phyloP scores from a whole-genome alignment of 768 basidiomycete species.

The Favolaschia claudopus region DNA sequence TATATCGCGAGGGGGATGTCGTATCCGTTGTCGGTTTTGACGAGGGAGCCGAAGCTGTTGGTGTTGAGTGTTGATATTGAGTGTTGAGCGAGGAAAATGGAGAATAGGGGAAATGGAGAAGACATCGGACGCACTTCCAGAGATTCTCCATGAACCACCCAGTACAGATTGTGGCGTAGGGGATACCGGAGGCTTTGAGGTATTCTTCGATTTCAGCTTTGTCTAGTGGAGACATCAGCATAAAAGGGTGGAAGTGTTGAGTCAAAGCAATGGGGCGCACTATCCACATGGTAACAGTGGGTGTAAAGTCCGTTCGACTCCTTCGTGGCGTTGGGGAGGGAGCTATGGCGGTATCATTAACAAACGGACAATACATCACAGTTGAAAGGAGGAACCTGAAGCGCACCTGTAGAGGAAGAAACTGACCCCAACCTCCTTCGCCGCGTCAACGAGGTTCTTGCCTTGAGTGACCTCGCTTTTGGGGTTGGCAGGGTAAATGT shows the following conservation, averaged over 20 bases:
- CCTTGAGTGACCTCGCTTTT: constrained; percentile 7
- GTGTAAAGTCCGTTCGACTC: constrained; percentile 7
- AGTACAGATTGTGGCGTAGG: not conserved
- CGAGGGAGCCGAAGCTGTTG: not conserved
- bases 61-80: no score
- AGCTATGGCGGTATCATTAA: not conserved
- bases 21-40: constrained; percentile 4
- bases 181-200: constrained; percentile 13
- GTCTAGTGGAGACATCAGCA: not conserved
- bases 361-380: not conserved
- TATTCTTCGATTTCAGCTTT: constrained; percentile 9
- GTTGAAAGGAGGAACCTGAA: not conserved
- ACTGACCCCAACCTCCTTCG: constrained; percentile 14
- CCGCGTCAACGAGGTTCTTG: constrained; percentile 18
- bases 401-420: constrained; percentile 15
- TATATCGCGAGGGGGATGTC: constrained; percentile 12
- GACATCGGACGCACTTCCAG: constrained; percentile 5
- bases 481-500: not conserved
- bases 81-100: not conserved
- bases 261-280: not conserved
- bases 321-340: constrained; percentile 11
- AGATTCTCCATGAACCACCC: constrained; percentile 20
- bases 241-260: not conserved
- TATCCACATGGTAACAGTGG: constrained; percentile 17
- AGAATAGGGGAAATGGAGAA: not conserved